A percentile compares a stretch with the other conserved stretches of the same genome.
Conservation (phyloP, 2,329 filamentous ascomycete genomes). For the Trichoderma sp. region DNA sequence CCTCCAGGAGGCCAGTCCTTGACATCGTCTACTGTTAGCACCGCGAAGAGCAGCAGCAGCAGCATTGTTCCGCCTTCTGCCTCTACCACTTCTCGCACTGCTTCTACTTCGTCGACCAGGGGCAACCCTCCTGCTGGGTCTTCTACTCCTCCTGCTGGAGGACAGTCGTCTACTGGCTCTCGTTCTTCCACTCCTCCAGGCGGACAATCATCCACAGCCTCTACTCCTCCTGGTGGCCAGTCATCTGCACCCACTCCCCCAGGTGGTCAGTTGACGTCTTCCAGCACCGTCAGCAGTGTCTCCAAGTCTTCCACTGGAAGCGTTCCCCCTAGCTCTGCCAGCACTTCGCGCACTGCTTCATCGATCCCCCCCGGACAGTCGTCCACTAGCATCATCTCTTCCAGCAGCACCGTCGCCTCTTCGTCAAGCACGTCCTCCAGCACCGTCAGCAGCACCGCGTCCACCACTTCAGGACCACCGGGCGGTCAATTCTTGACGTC, state of each 20-base stretch:
- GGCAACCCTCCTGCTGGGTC: neutral
- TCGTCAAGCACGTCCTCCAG: neutral
- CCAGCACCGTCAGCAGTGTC: neutral
- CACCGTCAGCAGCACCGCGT: too few species aligned
- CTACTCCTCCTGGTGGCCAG: neutral
- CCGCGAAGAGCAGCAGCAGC: neutral
- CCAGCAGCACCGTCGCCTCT: neutral
- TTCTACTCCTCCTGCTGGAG: neutral
- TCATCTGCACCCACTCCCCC: too few species aligned
- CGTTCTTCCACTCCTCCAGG: neutral
- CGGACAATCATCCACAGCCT: neutral
- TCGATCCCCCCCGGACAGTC: neutral
- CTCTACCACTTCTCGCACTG: neutral
- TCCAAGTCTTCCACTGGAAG: neutral
- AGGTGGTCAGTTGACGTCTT: neutral
- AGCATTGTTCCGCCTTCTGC: neutral
- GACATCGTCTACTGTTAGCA: neutral
- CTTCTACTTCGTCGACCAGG: neutral
- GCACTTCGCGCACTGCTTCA: neutral
- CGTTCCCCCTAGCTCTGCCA: neutral
- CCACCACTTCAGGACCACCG: neutral
- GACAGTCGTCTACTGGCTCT: neutral
- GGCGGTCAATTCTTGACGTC: neutral
- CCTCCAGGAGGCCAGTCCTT: slow-evolving; percentile 6
- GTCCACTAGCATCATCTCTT: neutral